Evolutionary conservation across 176 grass and related monocot genomes (phyloP), one percentile per base, ranked within the genome.

Genomic region (Oryza meridionalis): DNA sequence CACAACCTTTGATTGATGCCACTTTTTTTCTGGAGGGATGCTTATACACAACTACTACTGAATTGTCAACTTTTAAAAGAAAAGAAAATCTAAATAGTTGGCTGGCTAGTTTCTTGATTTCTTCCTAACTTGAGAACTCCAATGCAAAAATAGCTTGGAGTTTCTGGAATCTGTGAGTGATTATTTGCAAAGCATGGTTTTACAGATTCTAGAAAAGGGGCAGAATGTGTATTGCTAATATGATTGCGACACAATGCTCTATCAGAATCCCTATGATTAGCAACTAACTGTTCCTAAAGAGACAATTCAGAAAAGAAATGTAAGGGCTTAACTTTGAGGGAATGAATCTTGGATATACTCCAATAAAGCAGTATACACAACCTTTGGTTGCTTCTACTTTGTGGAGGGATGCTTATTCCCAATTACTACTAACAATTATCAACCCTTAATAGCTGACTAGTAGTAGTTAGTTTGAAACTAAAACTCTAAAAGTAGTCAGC

Each of bases 311-410:
- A 47, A 65, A 50, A 82, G 29, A 86, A 55, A 51, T 79, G 55
- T 50, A 73, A 24, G 6, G 64, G 59, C 19, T 29, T 53, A 67
- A 45, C 61, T 43, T 80, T 45, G 66, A 86, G 44, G 22, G 59
- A 86, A 37, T 73, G 69, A 86, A 42, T 29, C 43, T 74, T 80
- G 69, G 43, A 67, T 80, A 65, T 66, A 53, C 43, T 86, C 42
- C 42, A 43, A 19, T 19, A 55, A 86, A 73, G 29, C 6, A 73
- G 32, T 53, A n/a, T 27, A 72, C 76, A 55, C 42, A 73, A 53
- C 21, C 21, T 51, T 73, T 31, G 37, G 26, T 80, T 80, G 65
- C 44, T 40, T 11, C 61, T 42, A 31, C 4, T 32, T 45, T 72
- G 6, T 43, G 51, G 17, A 58, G 51, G 17, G 51, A 3, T 58